These are phyloP conservation scores for Zymoseptoria passerinii DNA, from an alignment of 2,329 filamentous ascomycete species.

Conservation along the genomic window DNA sequence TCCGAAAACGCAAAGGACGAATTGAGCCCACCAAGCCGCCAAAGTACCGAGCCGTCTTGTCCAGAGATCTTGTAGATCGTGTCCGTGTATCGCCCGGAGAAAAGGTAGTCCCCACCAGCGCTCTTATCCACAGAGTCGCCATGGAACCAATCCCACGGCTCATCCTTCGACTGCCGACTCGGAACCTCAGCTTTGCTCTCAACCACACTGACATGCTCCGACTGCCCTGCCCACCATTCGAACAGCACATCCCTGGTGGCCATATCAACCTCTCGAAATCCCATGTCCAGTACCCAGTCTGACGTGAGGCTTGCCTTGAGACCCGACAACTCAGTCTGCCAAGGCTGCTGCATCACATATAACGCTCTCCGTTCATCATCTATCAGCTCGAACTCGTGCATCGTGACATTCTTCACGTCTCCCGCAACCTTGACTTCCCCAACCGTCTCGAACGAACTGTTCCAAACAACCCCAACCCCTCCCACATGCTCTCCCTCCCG, in stretches of 20 bases:
- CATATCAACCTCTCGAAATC: constrained; percentile 26
- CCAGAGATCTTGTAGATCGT: constrained; percentile 33
- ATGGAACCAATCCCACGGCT: constrained; percentile 23
- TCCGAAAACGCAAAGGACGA: constrained; percentile 23
- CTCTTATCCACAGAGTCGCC: constrained; percentile 35
- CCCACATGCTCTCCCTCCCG: no score
- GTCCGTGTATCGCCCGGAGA: constrained; percentile 34
- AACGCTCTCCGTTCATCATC: no score
- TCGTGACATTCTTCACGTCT: no score
- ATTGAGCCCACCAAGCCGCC: constrained; percentile 30
- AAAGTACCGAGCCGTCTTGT: constrained; percentile 29
- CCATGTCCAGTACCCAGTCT: background rate
- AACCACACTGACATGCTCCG: constrained; percentile 26
- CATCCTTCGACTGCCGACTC: background rate
- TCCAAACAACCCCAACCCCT: no score
- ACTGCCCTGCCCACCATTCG: constrained; percentile 27
- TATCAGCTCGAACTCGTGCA: no score
- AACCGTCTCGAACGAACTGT: no score
- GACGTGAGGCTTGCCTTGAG: no score
- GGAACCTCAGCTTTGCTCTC: constrained; percentile 19
- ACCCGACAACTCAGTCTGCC: no score
- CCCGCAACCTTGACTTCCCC: no score
- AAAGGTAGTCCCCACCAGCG: constrained; percentile 30
- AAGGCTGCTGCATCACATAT: no score
- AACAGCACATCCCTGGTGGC: constrained; percentile 26